A percentile compares a stretch with the other conserved stretches of the same genome.
Evolutionary conservation across 2,329 filamentous ascomycete species (phyloP).

Genomic region (Triangularia setosa): DNA sequence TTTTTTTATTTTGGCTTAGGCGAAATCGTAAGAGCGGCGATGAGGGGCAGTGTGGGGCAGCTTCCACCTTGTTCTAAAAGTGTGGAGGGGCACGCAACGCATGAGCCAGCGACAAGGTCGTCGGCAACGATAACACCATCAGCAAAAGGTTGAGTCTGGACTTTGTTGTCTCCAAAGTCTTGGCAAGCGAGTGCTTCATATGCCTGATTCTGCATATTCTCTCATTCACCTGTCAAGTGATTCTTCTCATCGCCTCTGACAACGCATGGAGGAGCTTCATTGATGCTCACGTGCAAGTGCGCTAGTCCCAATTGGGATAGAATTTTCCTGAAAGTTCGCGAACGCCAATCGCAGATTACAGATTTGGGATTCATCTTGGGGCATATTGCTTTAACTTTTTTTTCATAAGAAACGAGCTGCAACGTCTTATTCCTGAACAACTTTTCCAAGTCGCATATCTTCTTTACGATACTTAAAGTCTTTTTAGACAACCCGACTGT

Average conservation of each 20-base stretch:
- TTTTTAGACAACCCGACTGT: too few species aligned
- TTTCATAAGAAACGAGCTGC: not conserved
- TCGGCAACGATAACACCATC: not conserved
- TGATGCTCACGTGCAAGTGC: not conserved
- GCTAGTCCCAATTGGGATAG: slow-evolving; percentile 30
- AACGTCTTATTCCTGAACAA: not conserved
- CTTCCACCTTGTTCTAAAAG: slow-evolving; percentile 17
- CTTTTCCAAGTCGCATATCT: not conserved
- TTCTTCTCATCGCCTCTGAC: not conserved
- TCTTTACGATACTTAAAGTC: not conserved
- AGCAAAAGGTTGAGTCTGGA: not conserved
- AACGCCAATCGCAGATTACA: slow-evolving; percentile 21
- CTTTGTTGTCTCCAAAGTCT: not conserved
- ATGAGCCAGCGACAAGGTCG: slow-evolving; percentile 16
- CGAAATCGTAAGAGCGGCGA: slow-evolving; percentile 18
- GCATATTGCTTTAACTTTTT: not conserved
- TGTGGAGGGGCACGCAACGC: slow-evolving; percentile 24
- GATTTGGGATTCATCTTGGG: slow-evolving; percentile 2
- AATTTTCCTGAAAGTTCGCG: slow-evolving; percentile 37
- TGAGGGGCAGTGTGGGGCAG: slow-evolving; percentile 26
- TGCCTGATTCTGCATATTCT: not conserved
- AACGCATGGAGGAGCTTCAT: not conserved
- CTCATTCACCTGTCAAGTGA: not conserved
- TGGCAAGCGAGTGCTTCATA: not conserved
- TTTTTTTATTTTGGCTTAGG: slow-evolving; percentile 1